Evolutionary conservation across 1,284 basidiomycete species (phyloP).

Genomic region (Pulveroboletus sp.): DNA sequence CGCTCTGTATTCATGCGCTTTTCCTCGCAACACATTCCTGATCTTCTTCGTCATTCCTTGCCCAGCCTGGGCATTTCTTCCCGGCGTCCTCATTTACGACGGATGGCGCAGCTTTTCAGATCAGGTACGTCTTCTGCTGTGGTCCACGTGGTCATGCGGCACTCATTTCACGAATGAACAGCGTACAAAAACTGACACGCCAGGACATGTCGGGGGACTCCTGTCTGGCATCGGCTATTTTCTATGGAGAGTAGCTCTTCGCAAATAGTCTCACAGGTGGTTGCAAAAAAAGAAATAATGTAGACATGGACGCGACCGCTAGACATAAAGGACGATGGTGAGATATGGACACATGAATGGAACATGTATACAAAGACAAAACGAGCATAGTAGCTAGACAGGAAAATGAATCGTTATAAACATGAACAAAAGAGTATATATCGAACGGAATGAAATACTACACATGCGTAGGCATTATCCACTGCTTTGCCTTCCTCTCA

Average conservation of each 20-base stretch:
- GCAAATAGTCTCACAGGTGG: constrained; percentile 18
- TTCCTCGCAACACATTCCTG: constrained; percentile 70
- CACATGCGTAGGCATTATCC: constrained; percentile 2
- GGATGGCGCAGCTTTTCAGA: constrained; percentile 49
- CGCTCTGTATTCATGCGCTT: constrained; percentile 69
- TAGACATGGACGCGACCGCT: constrained; percentile 8
- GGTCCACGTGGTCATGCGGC: neutral
- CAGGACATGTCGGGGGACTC: constrained; percentile 81
- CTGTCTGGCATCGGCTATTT: constrained; percentile 69
- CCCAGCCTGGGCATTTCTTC: constrained; percentile 79
- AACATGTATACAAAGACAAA: constrained; percentile 16
- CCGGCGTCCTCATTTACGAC: constrained; percentile 77
- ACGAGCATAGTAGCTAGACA: constrained; percentile 10
- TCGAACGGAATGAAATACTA: neutral
- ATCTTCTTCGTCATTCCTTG: constrained; percentile 83
- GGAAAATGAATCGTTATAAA: neutral
- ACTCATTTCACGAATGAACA: constrained; percentile 25
- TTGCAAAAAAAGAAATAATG: constrained; percentile 3
- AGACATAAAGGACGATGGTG: constrained; percentile 9
- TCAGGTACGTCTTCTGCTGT: constrained; percentile 40
- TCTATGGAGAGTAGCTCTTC: constrained; percentile 39
- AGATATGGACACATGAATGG: constrained; percentile 5
- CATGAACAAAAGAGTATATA: neutral
- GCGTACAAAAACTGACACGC: constrained; percentile 60
- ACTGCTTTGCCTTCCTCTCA: constrained; percentile 24